A percentile compares a stretch with the other conserved stretches of the same genome.
phyloP scores from a whole-genome alignment of 495 filamentous ascomycete species.

The Penicillium chermesinum region DNA sequence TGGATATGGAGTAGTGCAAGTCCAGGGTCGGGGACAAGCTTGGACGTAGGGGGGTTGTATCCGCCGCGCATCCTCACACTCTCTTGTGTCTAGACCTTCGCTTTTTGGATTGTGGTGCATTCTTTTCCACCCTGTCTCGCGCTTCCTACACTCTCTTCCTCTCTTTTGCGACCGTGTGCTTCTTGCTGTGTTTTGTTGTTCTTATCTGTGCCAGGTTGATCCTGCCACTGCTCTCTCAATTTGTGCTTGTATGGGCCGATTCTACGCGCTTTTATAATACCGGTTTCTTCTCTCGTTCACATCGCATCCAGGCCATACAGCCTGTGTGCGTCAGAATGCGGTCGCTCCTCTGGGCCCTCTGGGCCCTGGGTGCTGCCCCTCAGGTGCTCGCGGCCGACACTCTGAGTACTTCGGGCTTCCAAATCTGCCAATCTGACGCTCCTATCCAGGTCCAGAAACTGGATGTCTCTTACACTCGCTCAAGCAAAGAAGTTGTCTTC shows the following conservation, averaged over 20 bases:
- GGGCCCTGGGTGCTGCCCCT: conserved; percentile 37
- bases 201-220: conserved; percentile 24
- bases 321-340: conserved; percentile 21
- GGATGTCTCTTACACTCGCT: conserved; percentile 73
- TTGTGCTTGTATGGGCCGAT: no score
- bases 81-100: no score
- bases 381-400: conserved; percentile 57
- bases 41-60: no score
- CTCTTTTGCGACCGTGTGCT: neutral
- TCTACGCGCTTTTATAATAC: conserved; percentile 3
- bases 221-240: conserved; percentile 17
- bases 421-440: conserved; percentile 61
- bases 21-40: no score
- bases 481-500: conserved; percentile 67
- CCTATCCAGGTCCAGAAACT: conserved; percentile 67
- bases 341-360: conserved; percentile 23
- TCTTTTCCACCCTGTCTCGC: conserved; percentile 2
- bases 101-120: no score
- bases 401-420: conserved; percentile 75
- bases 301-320: neutral
- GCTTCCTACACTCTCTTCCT: neutral
- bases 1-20: no score
- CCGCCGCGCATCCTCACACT: no score
- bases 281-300: neutral
- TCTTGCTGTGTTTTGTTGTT: conserved; percentile 1